Evolutionary conservation across 352 stramenopile genomes (phyloP).

Genomic region (Blastocystis sp.): DNA sequence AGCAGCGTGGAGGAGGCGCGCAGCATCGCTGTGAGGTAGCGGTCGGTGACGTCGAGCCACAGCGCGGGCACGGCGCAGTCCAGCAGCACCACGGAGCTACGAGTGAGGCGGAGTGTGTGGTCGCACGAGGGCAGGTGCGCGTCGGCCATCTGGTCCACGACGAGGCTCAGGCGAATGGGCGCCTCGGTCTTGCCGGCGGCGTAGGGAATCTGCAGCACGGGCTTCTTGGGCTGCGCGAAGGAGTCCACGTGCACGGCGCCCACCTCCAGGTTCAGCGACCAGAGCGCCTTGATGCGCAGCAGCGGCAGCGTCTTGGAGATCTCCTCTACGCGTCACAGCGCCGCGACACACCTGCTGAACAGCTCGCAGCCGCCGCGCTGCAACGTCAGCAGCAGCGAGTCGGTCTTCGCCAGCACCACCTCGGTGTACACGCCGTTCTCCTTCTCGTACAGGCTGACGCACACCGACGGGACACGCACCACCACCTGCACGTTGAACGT

Average conservation of each 20-base stretch:
- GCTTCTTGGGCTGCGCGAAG: constrained; percentile 27
- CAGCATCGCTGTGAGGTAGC: constrained; percentile 15
- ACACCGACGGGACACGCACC: constrained; percentile 17
- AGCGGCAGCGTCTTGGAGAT: constrained; percentile 37
- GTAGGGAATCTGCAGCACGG: constrained; percentile 49
- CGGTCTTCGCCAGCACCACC: not conserved
- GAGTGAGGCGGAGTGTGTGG: not conserved
- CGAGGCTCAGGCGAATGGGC: constrained; percentile 3
- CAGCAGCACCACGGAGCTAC: constrained; percentile 14
- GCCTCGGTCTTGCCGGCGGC: not conserved
- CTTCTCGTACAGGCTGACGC: constrained; percentile 51
- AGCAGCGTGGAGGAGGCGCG: not conserved
- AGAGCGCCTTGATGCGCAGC: not conserved
- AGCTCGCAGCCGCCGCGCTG: constrained; percentile 38
- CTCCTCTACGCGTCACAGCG: constrained; percentile 30
- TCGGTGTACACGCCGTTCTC: constrained; percentile 24
- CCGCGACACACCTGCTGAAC: not conserved
- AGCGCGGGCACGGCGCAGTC: constrained; percentile 25
- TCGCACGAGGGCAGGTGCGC: constrained; percentile 6
- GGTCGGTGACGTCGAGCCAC: constrained; percentile 24
- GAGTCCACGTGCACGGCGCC: constrained; percentile 2
- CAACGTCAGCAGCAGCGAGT: not conserved
- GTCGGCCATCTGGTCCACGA: constrained; percentile 37
- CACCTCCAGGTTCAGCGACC: not conserved
- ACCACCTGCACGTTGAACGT: constrained; percentile 31